Evolutionary conservation across 2,329 filamentous ascomycete genomes (phyloP).

Genomic region (Daldinia sp.): DNA sequence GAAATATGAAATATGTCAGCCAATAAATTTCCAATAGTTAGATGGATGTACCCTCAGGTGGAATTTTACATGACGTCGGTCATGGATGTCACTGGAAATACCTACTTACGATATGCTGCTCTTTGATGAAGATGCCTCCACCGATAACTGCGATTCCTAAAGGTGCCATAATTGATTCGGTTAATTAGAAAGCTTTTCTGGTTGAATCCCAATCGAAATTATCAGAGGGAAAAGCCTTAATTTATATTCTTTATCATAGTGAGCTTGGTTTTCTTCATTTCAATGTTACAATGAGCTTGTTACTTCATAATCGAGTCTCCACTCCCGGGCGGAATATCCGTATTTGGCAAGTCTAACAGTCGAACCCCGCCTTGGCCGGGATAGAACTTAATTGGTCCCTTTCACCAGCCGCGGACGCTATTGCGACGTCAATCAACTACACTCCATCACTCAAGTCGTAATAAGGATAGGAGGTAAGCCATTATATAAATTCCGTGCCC

Average conservation of each 20-base stretch:
- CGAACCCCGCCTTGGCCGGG: constrained; percentile 5
- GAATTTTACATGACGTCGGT: not conserved
- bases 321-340: constrained; percentile 18
- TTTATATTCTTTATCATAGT: not conserved
- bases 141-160: constrained; percentile 65
- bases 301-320: constrained; percentile 9
- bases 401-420: not conserved
- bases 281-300: no score
- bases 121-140: constrained; percentile 64
- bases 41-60: constrained; percentile 1
- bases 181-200: not conserved
- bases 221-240: not conserved
- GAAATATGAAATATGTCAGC: constrained; percentile 28
- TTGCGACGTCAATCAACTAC: not conserved
- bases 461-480: not conserved
- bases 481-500: not conserved
- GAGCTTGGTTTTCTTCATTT: constrained; percentile 4
- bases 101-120: constrained; percentile 58
- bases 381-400: not conserved
- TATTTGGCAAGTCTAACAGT: constrained; percentile 20
- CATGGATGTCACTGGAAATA: not conserved
- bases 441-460: no score
- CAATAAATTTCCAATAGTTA: constrained; percentile 1
- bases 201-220: not conserved
- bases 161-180: constrained; percentile 40